These are phyloP conservation scores for Podospora comata DNA, from an alignment of 495 filamentous ascomycete species.

Conservation along the genomic window DNA sequence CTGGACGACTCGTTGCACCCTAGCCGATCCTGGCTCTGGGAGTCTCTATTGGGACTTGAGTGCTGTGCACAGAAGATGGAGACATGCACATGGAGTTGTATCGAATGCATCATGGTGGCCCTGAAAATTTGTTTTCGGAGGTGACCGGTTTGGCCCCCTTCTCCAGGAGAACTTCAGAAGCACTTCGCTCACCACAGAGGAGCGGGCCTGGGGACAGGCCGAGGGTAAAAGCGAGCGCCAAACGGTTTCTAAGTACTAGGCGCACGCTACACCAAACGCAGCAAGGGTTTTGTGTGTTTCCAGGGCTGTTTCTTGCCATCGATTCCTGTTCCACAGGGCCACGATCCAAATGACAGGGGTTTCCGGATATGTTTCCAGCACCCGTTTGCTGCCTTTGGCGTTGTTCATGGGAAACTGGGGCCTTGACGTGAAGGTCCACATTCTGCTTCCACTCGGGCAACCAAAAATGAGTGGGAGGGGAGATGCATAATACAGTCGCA, in stretches of 20 bases:
- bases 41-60: slow-evolving; percentile 2
- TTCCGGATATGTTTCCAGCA: slow-evolving; percentile 16
- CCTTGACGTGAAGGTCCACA: background rate
- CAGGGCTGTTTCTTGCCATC: slow-evolving; percentile 15
- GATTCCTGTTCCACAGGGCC: slow-evolving; percentile 7
- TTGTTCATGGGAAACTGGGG: background rate
- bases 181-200: background rate
- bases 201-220: background rate
- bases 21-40: slow-evolving; percentile 14
- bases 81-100: background rate
- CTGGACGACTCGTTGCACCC: background rate
- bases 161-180: background rate
- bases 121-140: slow-evolving; percentile 7
- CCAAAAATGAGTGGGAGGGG: slow-evolving; percentile 19
- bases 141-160: background rate
- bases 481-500: slow-evolving; percentile 36
- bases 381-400: background rate
- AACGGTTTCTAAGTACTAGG: slow-evolving; percentile 2
- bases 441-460: slow-evolving; percentile 12
- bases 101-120: background rate
- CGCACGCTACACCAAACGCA: slow-evolving; percentile 6
- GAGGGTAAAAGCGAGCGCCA: background rate
- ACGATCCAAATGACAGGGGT: background rate
- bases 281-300: background rate
- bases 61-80: background rate